Percentiles rank a stretch among this genome's conserved stretches.
phyloP scores from a whole-genome alignment of 768 basidiomycete genomes.

The Asterophora parasitica region DNA sequence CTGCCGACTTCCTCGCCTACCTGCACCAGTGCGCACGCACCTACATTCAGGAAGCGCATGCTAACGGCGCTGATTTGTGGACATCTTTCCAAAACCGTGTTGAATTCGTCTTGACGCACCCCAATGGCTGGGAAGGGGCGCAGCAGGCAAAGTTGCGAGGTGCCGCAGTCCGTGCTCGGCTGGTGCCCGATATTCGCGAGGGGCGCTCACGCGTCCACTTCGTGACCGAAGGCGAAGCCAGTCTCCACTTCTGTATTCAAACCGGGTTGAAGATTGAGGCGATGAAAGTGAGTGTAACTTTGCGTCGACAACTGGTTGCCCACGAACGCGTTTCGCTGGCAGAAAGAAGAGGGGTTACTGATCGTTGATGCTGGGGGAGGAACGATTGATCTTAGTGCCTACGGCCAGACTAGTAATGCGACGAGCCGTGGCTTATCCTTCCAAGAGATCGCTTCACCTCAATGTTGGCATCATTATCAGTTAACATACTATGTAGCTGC shows the following conservation, averaged over 20 bases:
- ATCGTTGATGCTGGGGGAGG: slow-evolving; percentile 53
- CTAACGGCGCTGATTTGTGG: slow-evolving; percentile 35
- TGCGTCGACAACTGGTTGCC: slow-evolving; percentile 7
- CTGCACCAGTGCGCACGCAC: slow-evolving; percentile 32
- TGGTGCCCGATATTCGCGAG: slow-evolving; percentile 33
- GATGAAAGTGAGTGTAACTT: slow-evolving; percentile 15
- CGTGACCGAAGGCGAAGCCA: slow-evolving; percentile 54
- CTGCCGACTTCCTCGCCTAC: slow-evolving; percentile 42
- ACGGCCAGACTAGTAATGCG: slow-evolving; percentile 27
- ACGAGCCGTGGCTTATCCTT: slow-evolving; percentile 24
- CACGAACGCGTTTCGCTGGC: slow-evolving; percentile 6
- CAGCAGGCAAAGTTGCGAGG: slow-evolving; percentile 47
- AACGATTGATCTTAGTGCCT: slow-evolving; percentile 49
- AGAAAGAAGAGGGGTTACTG: slow-evolving; percentile 31
- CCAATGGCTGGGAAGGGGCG: slow-evolving; percentile 52
- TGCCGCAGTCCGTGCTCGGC: slow-evolving; percentile 41
- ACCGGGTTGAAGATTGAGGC: slow-evolving; percentile 31
- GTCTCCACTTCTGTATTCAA: slow-evolving; percentile 45
- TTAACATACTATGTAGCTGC: background rate
- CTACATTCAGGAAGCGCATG: slow-evolving; percentile 39
- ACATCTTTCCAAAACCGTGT: slow-evolving; percentile 32
- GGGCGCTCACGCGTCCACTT: slow-evolving; percentile 39
- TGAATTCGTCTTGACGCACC: slow-evolving; percentile 48
- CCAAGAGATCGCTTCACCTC: slow-evolving; percentile 29
- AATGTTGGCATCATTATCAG: slow-evolving; percentile 12